phyloP scores from a whole-genome alignment of 2,329 filamentous ascomycete genomes.

The Fusarium bactridioides region DNA sequence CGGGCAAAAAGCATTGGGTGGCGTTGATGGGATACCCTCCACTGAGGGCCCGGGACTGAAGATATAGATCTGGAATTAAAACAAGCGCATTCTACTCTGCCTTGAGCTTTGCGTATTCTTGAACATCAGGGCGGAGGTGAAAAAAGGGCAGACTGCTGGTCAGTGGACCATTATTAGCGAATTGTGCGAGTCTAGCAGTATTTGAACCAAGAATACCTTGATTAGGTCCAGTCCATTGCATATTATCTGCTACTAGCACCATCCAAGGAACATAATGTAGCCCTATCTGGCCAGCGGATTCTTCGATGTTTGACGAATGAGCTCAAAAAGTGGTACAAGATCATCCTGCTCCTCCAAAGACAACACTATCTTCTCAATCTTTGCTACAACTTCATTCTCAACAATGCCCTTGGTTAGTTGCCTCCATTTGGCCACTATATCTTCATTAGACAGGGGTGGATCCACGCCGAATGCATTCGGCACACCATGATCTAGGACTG shows the following conservation, averaged over 20 bases:
- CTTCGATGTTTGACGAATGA: background rate
- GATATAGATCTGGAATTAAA: background rate
- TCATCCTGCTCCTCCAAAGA: background rate
- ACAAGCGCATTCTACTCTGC: background rate
- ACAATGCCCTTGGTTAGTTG: background rate
- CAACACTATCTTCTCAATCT: background rate
- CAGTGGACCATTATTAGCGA: background rate
- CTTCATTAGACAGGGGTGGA: background rate
- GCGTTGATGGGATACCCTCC: slow-evolving; percentile 36
- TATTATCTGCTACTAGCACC: background rate
- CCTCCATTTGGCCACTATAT: background rate
- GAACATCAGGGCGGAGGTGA: no score
- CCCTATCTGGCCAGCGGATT: background rate
- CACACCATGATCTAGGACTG: background rate
- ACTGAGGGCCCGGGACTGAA: background rate
- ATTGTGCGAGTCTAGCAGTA: background rate
- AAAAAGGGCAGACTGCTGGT: background rate
- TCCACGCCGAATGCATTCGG: background rate
- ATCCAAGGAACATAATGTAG: background rate
- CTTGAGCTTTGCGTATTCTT: no score
- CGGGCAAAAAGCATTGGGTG: slow-evolving; percentile 22
- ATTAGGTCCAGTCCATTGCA: background rate
- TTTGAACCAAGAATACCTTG: background rate
- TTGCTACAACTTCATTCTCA: background rate
- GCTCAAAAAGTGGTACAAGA: background rate